Percentiles rank a stretch among this genome's conserved stretches.
Conservation (phyloP, 1,284 basidiomycete species). For the Chalciporus sp. region DNA sequence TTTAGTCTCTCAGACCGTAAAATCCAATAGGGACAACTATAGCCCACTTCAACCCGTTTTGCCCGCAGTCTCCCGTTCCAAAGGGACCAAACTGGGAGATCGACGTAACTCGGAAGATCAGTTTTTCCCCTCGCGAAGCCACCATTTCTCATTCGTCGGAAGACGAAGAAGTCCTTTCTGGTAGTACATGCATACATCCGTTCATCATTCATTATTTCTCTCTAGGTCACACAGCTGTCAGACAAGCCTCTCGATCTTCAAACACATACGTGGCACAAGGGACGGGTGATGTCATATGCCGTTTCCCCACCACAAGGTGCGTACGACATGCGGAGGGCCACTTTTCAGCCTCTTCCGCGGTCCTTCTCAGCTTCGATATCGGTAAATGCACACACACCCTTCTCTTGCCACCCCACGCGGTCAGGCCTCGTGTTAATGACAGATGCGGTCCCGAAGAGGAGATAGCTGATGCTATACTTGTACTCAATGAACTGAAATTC, state of each 20-base stretch:
- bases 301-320: background rate
- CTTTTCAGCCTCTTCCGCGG: background rate
- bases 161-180: no score
- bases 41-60: background rate
- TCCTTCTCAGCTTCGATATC: background rate
- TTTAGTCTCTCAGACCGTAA: background rate
- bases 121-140: background rate
- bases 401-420: background rate
- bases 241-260: background rate
- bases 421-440: background rate
- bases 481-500: background rate
- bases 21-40: background rate
- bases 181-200: no score
- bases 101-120: background rate
- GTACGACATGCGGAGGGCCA: background rate
- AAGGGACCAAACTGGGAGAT: background rate
- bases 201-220: background rate
- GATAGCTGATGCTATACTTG: background rate
- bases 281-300: background rate
- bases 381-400: background rate
- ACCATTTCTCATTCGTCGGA: background rate
- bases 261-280: background rate
- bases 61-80: no score
- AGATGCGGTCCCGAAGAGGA: background rate
- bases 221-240: background rate